phyloP scores from a whole-genome alignment of 805 yeast species.

The Candida multigemmis region DNA sequence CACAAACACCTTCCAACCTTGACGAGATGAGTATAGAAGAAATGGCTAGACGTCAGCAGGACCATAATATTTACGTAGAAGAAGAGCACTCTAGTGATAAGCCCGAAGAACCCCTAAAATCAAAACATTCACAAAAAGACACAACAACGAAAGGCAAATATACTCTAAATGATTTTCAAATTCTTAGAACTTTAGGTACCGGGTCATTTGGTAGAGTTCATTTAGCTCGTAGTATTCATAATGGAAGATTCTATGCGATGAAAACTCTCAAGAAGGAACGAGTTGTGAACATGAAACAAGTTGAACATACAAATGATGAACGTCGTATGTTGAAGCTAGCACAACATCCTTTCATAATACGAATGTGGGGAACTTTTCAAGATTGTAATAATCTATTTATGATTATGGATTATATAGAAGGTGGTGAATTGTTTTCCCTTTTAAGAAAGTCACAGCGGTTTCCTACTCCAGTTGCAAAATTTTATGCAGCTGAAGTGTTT shows the following conservation, averaged over 20 bases:
- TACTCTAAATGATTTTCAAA: constrained; percentile 45
- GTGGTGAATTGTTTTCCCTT: constrained; percentile 51
- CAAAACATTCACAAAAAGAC: constrained; percentile 11
- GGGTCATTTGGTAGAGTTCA: constrained; percentile 58
- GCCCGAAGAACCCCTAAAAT: constrained; percentile 1
- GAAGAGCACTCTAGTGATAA: not conserved
- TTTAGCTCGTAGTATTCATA: constrained; percentile 48
- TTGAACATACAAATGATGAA: constrained; percentile 57
- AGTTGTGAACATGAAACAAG: constrained; percentile 54
- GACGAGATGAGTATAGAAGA: constrained; percentile 19
- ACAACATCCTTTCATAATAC: constrained; percentile 50
- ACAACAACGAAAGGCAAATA: constrained; percentile 50
- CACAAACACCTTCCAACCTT: too few species aligned
- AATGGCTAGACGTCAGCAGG: constrained; percentile 16
- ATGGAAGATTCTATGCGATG: constrained; percentile 52
- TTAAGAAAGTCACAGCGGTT: constrained; percentile 49
- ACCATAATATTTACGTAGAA: constrained; percentile 17
- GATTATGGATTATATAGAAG: constrained; percentile 61
- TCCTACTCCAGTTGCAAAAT: constrained; percentile 57
- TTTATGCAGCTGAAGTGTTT: constrained; percentile 55
- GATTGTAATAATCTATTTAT: constrained; percentile 47
- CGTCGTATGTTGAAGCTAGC: constrained; percentile 49
- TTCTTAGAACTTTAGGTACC: constrained; percentile 50
- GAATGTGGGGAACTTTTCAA: constrained; percentile 65
- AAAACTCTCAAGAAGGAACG: constrained; percentile 49